phyloP scores from a whole-genome alignment of 495 filamentous ascomycete species.

The Jackrogersella minutella region DNA sequence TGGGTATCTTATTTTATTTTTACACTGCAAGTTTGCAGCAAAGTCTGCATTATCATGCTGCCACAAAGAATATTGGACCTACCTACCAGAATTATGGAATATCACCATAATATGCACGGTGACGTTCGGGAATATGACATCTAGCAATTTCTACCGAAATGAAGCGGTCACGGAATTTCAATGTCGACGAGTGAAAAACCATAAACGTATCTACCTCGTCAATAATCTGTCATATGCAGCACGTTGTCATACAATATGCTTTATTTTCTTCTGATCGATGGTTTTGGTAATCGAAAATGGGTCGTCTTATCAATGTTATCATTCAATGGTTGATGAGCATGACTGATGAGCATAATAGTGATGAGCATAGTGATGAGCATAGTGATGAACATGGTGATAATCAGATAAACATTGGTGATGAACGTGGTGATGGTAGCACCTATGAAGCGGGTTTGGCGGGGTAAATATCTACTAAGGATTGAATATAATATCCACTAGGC shows the following conservation, averaged over 20 bases:
- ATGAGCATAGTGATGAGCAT: no score
- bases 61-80: not conserved
- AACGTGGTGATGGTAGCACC: no score
- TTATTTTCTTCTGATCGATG: slow-evolving; percentile 3
- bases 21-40: slow-evolving; percentile 1
- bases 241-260: not conserved
- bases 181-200: not conserved
- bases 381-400: no score
- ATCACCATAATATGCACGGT: slow-evolving; percentile 30
- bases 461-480: not conserved
- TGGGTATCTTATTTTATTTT: not conserved
- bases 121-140: slow-evolving; percentile 20
- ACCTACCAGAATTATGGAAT: slow-evolving; percentile 12
- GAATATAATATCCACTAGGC: not conserved
- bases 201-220: not conserved
- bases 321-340: slow-evolving; percentile 7
- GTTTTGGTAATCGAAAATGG: not conserved
- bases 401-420: no score
- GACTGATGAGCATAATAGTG: not conserved
- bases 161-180: slow-evolving; percentile 8
- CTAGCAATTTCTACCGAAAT: not conserved
- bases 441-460: slow-evolving; percentile 11
- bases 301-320: slow-evolving; percentile 18
- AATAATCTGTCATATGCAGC: slow-evolving; percentile 22
- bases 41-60: not conserved